Conservation (phyloP, 805 yeast species). For the Candida nonsorbophila region DNA sequence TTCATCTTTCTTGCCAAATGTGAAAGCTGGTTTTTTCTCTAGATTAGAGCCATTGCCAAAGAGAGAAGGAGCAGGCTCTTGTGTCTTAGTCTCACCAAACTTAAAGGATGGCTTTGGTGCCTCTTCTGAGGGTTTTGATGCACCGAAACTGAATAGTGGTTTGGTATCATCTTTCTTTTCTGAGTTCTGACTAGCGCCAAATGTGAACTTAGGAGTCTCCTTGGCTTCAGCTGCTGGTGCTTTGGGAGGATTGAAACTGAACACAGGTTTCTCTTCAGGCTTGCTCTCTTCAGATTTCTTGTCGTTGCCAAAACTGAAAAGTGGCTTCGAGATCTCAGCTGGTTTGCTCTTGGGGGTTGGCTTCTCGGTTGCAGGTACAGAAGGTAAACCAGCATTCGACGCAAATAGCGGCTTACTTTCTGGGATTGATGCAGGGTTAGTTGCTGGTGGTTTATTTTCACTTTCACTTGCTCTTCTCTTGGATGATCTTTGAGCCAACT, state of each 20-base stretch:
- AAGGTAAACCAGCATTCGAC: not conserved
- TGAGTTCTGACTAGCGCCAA: conserved; percentile 3
- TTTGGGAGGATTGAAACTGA: conserved; percentile 4
- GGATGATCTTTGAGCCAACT: conserved; percentile 1
- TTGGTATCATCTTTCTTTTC: conserved; percentile 1
- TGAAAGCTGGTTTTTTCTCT: conserved; percentile 2
- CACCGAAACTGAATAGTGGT: conserved; percentile 1
- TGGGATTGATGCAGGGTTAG: not conserved
- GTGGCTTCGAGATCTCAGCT: conserved; percentile 1
- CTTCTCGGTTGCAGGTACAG: not conserved
- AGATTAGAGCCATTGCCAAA: conserved; percentile 3
- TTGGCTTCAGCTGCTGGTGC: conserved; percentile 1
- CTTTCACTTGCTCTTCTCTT: conserved; percentile 1
- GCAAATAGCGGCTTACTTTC: not conserved
- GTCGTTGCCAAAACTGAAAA: conserved; percentile 3
- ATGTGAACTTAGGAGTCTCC: conserved; percentile 4
- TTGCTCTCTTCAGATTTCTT: conserved; percentile 1
- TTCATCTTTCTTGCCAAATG: conserved; percentile 4
- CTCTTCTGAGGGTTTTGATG: not conserved
- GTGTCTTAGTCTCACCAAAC: conserved; percentile 4
- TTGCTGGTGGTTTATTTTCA: conserved; percentile 3
- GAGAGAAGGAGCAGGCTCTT: conserved; percentile 2
- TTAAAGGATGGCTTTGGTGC: conserved; percentile 2
- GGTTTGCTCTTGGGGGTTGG: not conserved
- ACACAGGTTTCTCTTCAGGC: conserved; percentile 3